Evolutionary conservation across 306 rosid species (phyloP), one percentile per base, ranked within the genome.

Genomic region (Lupinus albus): DNA sequence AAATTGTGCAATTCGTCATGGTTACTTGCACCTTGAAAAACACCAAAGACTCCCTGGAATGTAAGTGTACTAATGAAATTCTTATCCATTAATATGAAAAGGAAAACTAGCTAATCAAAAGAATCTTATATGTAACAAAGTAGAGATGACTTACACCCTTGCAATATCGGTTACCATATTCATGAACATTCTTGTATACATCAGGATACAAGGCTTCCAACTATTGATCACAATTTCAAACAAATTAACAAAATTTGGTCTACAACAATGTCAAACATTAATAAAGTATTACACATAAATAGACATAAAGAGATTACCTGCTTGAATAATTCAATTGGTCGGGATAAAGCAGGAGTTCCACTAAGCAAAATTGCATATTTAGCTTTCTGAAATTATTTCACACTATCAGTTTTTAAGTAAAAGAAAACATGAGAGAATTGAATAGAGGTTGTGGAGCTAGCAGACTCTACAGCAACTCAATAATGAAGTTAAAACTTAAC

Each of bases 341-440:
- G 83, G 52, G 98, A 93, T 79, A 93, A 77, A 59, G 98, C 98
- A 46, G 98, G 98, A 78, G 98, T 93, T 84, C 98, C 98, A 82
- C 98, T 93, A 53, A 89, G 89, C 78, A 93, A 73, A 52, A 93
- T 78, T 64, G 94, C 94, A 78, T 84, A 89, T 65, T 80, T 82
- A 82, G 98, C 95, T 83, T 88, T 89, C 97, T 92, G 89, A 68
- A 67, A 81, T 61, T 33, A 49, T 51, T 64, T 5, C 46, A 56
- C 46, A 42, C 17, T 28, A 69, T 54, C 59, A 55, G 74, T 55
- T 33, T 25, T 30, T 14, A 14, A 32, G 56, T 15, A 52, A 71
- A 49, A 67, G 33, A 72, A 69, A 38, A 16, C 50, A 63, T 54
- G 58, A 69, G 57, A 68, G 32, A 44, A 72, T 60, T 50, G 54